These are phyloP conservation scores for Heimioporus sp. DNA, from an alignment of 768 basidiomycete species.

Conservation along the genomic window DNA sequence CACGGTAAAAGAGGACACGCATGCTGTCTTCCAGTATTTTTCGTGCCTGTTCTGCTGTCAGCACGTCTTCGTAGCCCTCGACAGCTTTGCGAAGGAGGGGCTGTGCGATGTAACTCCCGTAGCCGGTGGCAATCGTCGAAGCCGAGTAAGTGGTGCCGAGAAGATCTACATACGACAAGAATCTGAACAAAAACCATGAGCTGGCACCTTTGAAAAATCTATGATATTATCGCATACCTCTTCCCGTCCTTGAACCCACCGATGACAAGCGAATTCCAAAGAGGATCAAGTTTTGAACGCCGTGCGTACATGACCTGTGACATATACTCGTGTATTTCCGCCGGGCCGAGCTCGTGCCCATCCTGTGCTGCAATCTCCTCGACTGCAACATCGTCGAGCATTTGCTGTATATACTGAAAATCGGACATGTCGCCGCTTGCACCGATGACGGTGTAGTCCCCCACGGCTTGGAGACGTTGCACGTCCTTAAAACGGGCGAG, in stretches of 20 bases:
- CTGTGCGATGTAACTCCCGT: constrained; percentile 89
- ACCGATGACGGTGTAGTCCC: constrained; percentile 81
- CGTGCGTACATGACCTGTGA: constrained; percentile 88
- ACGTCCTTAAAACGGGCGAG: constrained; percentile 96
- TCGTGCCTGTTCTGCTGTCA: constrained; percentile 79
- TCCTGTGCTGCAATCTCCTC: constrained; percentile 83
- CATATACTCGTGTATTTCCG: constrained; percentile 91
- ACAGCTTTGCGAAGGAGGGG: constrained; percentile 90
- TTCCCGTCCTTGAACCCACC: constrained; percentile 88
- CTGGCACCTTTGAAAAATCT: background rate
- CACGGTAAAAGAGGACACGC: constrained; percentile 94
- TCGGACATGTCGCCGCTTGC: constrained; percentile 97
- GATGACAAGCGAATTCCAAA: constrained; percentile 94
- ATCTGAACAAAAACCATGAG: constrained; percentile 46
- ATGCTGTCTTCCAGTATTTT: constrained; percentile 82
- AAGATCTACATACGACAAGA: constrained; percentile 91
- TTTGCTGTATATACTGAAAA: constrained; percentile 86
- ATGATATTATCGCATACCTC: constrained; percentile 45
- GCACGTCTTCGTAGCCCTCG: constrained; percentile 69
- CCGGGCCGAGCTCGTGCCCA: constrained; percentile 79
- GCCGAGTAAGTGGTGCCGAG: constrained; percentile 95
- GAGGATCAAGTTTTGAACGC: constrained; percentile 84
- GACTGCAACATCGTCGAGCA: constrained; percentile 74
- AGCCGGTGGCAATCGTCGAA: constrained; percentile 92
- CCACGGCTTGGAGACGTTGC: constrained; percentile 82